Base-by-base conservation (phyloP, 371 early-diverging fungal genomes). In the Basidiobolus heterosporus region DNA sequence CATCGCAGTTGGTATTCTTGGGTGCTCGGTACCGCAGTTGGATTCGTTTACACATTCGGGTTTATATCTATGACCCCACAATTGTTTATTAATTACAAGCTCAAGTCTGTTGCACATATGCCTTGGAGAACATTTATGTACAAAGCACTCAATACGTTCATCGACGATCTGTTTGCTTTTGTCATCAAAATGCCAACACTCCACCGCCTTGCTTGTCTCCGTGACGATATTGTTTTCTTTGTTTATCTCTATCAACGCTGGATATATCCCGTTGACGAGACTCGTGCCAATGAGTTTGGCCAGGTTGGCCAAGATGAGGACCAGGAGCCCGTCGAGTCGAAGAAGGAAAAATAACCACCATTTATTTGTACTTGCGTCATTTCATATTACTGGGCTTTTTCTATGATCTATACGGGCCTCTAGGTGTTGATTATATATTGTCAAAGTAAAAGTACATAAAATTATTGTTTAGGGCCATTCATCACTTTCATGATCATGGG, bases 121-220 rank as follows among this genome's bases (percentile, higher is more conserved):
- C 90, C 90, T 3, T 85, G 87, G 84, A 80, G 78, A 53, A 87
- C 89, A 2, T 74, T 91, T 55, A 87, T 86, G 81, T 94, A 94
- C 72, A 91, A 91, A 62, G 82, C 89, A 0, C 63, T 93, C 30
- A 88, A 88, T 64, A 93, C 94, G 0, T 86, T 93, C 51, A 80
- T 92, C 46, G 91, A 93, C 59, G 95, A 94, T 54, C 56, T 94
- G 58, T 94, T 94, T 64, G 91, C 90, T 2, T 94, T 90, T 61
- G 78, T 87, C 38, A 88, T 91, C 70, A 85, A 85, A 58, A 93
- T 93, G 94, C 94, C 94, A 21, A 78, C 74, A 48, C 65, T 90
- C n/a, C 94, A 93, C 61, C 71, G 91, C 17, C 58, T 93, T 41
- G 95, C 95, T 2, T 87, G 86, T 62, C 72, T 94, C 36, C 74